phyloP scores from a whole-genome alignment of 2,329 filamentous ascomycete genomes.

The Ophidiomyces ophidiicola region DNA sequence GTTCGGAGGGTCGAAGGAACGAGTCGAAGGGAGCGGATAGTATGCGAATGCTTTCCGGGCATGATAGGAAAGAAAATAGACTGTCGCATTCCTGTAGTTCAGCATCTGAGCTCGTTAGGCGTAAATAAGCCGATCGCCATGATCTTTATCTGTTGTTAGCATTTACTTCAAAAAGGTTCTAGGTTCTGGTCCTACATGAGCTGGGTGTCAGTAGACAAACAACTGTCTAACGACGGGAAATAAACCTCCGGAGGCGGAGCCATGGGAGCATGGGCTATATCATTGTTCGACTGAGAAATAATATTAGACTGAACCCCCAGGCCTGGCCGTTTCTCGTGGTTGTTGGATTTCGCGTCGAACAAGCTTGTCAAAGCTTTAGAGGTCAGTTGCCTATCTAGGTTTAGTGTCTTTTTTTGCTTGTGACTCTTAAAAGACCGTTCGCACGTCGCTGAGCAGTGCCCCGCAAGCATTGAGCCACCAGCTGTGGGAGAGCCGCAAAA shows the following conservation, averaged over 20 bases:
- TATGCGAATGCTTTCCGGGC: slow-evolving; percentile 54
- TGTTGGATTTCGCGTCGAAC: slow-evolving; percentile 15
- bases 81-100: slow-evolving; percentile 43
- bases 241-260: slow-evolving; percentile 61
- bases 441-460: too few relatives aligned
- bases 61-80: slow-evolving; percentile 57
- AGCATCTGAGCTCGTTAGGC: slow-evolving; percentile 33
- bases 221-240: slow-evolving; percentile 74
- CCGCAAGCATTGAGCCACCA: too few relatives aligned
- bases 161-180: slow-evolving; percentile 14
- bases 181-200: slow-evolving; percentile 50
- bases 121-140: slow-evolving; percentile 46
- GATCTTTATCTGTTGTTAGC: slow-evolving; percentile 38
- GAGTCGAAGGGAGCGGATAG: slow-evolving; percentile 57
- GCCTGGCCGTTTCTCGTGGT: neutral
- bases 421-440: too few relatives aligned
- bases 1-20: slow-evolving; percentile 51
- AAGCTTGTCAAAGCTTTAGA: slow-evolving; percentile 17
- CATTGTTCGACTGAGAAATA: slow-evolving; percentile 20
- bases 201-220: slow-evolving; percentile 65
- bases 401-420: slow-evolving; percentile 19
- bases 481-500: neutral
- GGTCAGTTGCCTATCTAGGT: slow-evolving; percentile 24
- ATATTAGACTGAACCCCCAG: neutral
- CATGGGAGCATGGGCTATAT: slow-evolving; percentile 43